Evolutionary conservation across 169 alveolate species (phyloP), one percentile per base, ranked within the genome.

Genomic region (Cryptosporidium muris): DNA sequence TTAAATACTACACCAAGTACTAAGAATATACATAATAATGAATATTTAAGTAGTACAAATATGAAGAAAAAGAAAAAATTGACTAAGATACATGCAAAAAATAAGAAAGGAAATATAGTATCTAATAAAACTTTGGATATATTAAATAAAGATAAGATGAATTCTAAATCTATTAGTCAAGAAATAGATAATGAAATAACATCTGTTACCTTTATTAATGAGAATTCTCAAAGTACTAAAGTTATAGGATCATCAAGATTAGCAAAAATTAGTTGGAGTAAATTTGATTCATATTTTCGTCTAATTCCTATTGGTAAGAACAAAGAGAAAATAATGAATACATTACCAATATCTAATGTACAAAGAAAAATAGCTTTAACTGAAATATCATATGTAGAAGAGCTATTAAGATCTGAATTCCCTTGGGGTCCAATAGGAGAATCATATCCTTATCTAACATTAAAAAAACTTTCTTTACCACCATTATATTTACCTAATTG

Each of bases 251-350:
- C 82, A 6, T 68, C 82, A 2, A 68, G 82, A 45, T 40, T 68
- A 40, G 82, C 82, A 7, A 68, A 68, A 56, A 53, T 68, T n/a
- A 54, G 67, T 1, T 68, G 82, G 82, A 68, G 82, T 25, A 68
- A 63, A 49, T 68, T 68, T 45, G 82, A 68, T 34, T 68, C 82
- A 45, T 68, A 42, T 34, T 68, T 68, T 6, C 52, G 82, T 14
- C 52, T 34, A 38, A 68, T 68, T 42, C 82, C 82, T 9, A 68
- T 68, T 65, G 82, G 82, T 25, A 14, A 51, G 5, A 68, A 14
- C 7, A 68, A 68, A 51, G 82, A 68, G 12, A 68, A 54, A 11
- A 68, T 68, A 34, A 16, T 68, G 25, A 68, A 68, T 4, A 68
- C 82, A 5, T 54, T 68, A 7, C 82, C 82, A 25, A 54, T 56